phyloP scores from a whole-genome alignment of 177 flowering plant species.

The Vitis hybrid region DNA sequence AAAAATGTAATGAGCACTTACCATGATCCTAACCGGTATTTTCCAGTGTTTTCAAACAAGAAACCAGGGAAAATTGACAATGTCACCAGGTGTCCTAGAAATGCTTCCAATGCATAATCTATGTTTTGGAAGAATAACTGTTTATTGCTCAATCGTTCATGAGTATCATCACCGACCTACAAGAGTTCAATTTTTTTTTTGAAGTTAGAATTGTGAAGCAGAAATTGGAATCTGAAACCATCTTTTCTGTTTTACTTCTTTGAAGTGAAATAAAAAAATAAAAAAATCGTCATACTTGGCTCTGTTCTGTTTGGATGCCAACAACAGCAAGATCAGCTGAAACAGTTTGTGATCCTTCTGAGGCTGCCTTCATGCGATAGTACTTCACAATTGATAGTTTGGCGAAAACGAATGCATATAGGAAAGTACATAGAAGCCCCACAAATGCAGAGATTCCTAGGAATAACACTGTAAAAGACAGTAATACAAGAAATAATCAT shows the following conservation, averaged over 20 bases:
- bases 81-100: conserved; percentile 71
- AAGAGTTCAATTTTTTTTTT: neutral
- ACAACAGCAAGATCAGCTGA: conserved; percentile 80
- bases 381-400: conserved; percentile 77
- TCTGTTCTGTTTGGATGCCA: conserved; percentile 39
- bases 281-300: conserved; percentile 12
- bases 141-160: conserved; percentile 56
- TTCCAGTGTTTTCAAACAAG: conserved; percentile 78
- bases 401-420: conserved; percentile 65
- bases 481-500: neutral
- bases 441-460: conserved; percentile 51
- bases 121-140: conserved; percentile 54
- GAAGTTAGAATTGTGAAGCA: neutral
- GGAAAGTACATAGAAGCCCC: conserved; percentile 61
- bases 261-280: neutral
- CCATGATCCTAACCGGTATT: conserved; percentile 74
- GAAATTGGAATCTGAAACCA: neutral
- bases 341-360: conserved; percentile 84
- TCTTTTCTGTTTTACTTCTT: neutral
- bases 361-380: conserved; percentile 75
- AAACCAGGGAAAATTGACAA: conserved; percentile 93
- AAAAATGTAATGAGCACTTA: conserved; percentile 24
- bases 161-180: conserved; percentile 38
- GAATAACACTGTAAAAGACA: conserved; percentile 48
- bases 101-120: conserved; percentile 63